Base-by-base conservation (phyloP, 1,284 basidiomycete genomes). In the Apiotrichum akiyoshidainum region DNA sequence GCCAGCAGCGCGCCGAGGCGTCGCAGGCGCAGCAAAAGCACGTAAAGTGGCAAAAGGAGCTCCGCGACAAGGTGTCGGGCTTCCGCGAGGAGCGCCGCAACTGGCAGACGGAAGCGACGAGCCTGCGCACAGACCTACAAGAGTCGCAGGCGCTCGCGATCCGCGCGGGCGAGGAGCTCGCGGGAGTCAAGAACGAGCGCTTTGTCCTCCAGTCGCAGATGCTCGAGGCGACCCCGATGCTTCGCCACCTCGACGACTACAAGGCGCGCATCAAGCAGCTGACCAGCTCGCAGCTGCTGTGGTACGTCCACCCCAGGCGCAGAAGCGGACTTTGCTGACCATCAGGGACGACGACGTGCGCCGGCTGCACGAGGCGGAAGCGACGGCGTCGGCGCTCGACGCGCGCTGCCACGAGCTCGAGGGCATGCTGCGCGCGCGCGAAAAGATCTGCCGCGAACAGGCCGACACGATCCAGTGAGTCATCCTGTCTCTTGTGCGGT, bases 221-320 rank as follows among this genome's bases (percentile, higher is more conserved):
- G 49, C 65, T 66, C n/a, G 73, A 74, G 46, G 64, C 63, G 10
- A 60, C 57, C 42, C 73, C 74, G 0, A 73, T 72, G 56, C 66
- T 76, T 13, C 58, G 63, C 31, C 74, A 70, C 46, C 69, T 76
- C n/a, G 64, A 65, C 21, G 74, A 76, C 56, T 74, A 71, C 49
- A 72, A 76, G 54, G 60, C 59, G 17, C 62, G 73, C n/a, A 73
- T 72, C 58, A 68, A 72, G 63, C 74, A 76, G 58, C 57, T 76
- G 42, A 70, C 64, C 3, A 68, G 71, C 26, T 57, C 64, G 31
- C 73, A 74, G 54, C 54, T 65, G 5, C 54, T 76, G 26, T 76
- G 74, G 74, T 72, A 33, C 49, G 71, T 64, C 34, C 26, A 37
- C 33, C 6, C 7, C 46, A 13, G 14, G 5, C n/a, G 26, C 34